phyloP scores from a whole-genome alignment of 202 grass and related monocot genomes.

The Zoysia matrella region DNA sequence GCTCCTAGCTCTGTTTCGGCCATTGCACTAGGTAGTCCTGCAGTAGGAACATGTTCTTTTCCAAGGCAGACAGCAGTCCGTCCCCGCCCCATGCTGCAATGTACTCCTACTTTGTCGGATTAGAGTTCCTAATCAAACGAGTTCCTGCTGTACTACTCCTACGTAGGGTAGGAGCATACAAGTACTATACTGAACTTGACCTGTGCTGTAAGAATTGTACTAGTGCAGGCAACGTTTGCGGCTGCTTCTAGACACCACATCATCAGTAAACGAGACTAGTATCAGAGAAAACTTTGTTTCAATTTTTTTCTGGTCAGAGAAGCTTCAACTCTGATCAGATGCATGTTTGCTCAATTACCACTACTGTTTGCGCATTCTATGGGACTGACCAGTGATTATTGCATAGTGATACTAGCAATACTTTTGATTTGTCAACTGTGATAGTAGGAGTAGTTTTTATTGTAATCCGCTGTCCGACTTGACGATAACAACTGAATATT shows the following conservation, averaged over 20 bases:
- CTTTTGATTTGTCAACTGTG: neutral
- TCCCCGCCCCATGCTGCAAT: neutral
- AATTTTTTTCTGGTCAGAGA: neutral
- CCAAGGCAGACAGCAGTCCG: neutral
- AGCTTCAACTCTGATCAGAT: neutral
- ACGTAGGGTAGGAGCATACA: too few relatives aligned
- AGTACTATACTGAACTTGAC: conserved; percentile 1
- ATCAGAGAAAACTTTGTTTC: too few relatives aligned
- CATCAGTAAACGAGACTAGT: neutral
- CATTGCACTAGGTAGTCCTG: neutral
- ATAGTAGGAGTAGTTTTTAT: conserved; percentile 4
- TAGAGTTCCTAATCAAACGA: neutral
- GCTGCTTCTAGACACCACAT: conserved; percentile 33
- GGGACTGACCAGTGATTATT: neutral
- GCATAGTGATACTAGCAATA: neutral
- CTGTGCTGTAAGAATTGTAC: neutral
- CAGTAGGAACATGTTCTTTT: neutral
- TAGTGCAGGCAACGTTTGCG: conserved; percentile 35
- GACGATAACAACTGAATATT: conserved; percentile 38
- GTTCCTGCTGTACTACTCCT: neutral
- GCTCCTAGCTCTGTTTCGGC: neutral
- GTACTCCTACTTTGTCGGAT: neutral
- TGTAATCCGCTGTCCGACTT: conserved; percentile 46
- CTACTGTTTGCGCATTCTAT: neutral
- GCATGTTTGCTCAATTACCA: too few relatives aligned